phyloP scores from a whole-genome alignment of 495 filamentous ascomycete species.

The Poronia punctata region DNA sequence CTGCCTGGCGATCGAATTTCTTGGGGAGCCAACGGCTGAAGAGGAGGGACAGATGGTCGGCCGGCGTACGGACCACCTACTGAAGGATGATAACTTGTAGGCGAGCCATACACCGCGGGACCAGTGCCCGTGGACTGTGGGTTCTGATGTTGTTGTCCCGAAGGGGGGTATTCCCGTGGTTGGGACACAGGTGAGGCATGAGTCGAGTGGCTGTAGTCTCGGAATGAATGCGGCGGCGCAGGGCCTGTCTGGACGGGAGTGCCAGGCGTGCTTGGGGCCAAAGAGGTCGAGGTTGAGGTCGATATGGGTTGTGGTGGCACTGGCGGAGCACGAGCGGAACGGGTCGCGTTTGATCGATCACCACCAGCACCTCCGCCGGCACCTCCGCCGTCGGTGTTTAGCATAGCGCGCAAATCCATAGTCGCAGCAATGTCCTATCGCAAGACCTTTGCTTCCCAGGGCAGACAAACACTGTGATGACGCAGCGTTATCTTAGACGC shows the following conservation, averaged over 20 bases:
- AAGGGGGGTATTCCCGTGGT: conserved; percentile 20
- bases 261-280: conserved; percentile 32
- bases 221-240: conserved; percentile 34
- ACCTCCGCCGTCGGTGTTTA: conserved; percentile 41
- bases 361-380: conserved; percentile 31
- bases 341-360: conserved; percentile 15
- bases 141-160: conserved; percentile 31
- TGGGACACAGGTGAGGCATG: conserved; percentile 35
- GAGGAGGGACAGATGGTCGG: conserved; percentile 43
- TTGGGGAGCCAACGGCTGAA: conserved; percentile 41
- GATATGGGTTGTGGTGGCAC: conserved; percentile 17
- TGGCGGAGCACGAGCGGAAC: conserved; percentile 16
- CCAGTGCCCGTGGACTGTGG: conserved; percentile 17
- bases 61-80: conserved; percentile 30
- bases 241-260: conserved; percentile 40
- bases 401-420: conserved; percentile 53
- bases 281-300: conserved; percentile 14
- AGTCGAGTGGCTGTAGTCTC: conserved; percentile 38
- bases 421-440: conserved; percentile 17
- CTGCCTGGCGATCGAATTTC: conserved; percentile 47
- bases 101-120: conserved; percentile 27
- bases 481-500: neutral
- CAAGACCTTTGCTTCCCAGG: neutral
- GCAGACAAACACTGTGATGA: neutral
- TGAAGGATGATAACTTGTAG: conserved; percentile 34